Conservation (phyloP, 2,329 filamentous ascomycete genomes). For the Monosporascus sp. region DNA sequence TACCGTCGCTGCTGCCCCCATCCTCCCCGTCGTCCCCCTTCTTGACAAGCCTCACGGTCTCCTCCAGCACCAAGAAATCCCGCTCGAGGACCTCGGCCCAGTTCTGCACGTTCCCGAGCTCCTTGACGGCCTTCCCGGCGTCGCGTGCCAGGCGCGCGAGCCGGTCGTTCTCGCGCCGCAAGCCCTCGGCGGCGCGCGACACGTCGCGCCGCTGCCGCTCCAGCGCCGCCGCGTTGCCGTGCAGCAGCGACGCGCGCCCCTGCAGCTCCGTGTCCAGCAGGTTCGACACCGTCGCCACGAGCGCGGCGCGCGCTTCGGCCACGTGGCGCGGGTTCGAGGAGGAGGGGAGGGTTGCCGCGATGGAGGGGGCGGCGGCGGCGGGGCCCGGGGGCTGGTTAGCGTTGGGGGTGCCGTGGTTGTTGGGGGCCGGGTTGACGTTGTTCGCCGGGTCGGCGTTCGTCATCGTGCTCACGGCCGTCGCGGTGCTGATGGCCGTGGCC, state of each 20-base stretch:
- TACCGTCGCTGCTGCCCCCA: conserved; percentile 23
- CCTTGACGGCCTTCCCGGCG: conserved; percentile 63
- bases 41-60: conserved; percentile 55
- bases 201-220: conserved; percentile 64
- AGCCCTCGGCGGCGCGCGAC: conserved; percentile 49
- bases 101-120: conserved; percentile 77
- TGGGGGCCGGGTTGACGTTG: not conserved
- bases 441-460: not conserved
- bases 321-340: conserved; percentile 42
- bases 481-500: not conserved
- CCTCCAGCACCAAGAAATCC: conserved; percentile 59
- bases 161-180: conserved; percentile 61
- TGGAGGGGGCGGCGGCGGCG: not conserved
- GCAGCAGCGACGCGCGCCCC: conserved; percentile 62
- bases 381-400: not conserved
- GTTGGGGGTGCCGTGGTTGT: not conserved
- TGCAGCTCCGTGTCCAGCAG: conserved; percentile 65
- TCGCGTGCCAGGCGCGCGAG: conserved; percentile 59
- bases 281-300: conserved; percentile 62
- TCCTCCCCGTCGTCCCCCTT: conserved; percentile 18
- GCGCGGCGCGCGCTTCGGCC: conserved; percentile 51
- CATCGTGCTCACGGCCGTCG: too few relatives aligned
- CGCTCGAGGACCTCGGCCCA: conserved; percentile 79
- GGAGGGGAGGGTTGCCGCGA: conserved; percentile 31
- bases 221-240: conserved; percentile 62